phyloP scores from a whole-genome alignment of 192 early-diverging fungal species.

The Rhizophagus clarus region DNA sequence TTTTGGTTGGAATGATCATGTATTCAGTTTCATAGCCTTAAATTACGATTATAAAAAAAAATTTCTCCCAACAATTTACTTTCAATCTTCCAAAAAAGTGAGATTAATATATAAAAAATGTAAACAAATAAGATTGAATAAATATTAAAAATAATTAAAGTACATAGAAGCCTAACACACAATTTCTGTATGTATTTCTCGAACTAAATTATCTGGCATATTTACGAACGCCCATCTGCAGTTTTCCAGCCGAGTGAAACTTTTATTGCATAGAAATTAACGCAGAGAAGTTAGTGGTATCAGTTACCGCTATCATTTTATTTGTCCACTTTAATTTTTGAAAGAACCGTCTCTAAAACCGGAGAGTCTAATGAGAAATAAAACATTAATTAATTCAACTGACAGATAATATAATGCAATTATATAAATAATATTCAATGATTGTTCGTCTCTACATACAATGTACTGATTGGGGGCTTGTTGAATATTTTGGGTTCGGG shows the following conservation, averaged over 20 bases:
- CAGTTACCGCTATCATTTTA: constrained; percentile 21
- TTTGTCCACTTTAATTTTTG: constrained; percentile 9
- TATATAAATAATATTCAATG: no score
- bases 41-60: no score
- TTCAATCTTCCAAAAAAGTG: no score
- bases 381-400: not conserved
- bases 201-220: constrained; percentile 7
- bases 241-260: not conserved
- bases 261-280: constrained; percentile 20
- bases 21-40: constrained; percentile 21
- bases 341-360: not conserved
- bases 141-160: no score
- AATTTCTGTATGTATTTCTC: not conserved
- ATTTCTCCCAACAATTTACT: no score
- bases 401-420: not conserved
- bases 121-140: no score
- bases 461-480: no score
- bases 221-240: constrained; percentile 11
- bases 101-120: no score
- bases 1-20: constrained; percentile 16
- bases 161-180: no score
- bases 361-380: constrained; percentile 7
- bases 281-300: constrained; percentile 8
- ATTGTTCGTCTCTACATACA: no score
- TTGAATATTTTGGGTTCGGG: no score